Percentiles rank a stretch among this genome's conserved stretches.
These are phyloP conservation scores for Melaleuca alternifolia DNA, from an alignment of 345 rosid genomes.

Conservation along the genomic window DNA sequence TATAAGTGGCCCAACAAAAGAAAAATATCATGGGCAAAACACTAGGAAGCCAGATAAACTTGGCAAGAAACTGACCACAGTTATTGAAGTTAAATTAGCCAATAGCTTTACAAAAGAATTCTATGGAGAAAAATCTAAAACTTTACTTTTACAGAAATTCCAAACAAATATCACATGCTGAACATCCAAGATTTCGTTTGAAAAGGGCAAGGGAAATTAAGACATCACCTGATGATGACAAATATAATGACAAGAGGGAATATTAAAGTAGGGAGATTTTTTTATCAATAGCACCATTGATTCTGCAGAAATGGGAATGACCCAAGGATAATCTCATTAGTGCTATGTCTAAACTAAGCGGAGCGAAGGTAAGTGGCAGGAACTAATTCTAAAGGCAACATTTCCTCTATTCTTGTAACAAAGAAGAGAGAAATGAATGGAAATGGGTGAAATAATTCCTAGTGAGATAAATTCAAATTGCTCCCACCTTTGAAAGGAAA, in stretches of 20 bases:
- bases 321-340: background rate
- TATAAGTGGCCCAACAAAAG: background rate
- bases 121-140: background rate
- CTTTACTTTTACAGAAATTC: background rate
- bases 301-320: background rate
- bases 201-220: background rate
- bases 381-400: background rate
- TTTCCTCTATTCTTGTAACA: background rate
- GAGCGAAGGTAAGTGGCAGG: background rate
- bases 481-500: background rate
- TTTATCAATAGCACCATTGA: background rate
- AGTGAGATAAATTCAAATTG: background rate
- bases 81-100: background rate
- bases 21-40: background rate
- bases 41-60: background rate
- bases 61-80: background rate
- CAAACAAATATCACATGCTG: background rate
- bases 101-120: background rate
- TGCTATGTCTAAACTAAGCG: background rate
- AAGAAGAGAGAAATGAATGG: background rate
- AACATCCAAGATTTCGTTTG: background rate
- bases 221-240: background rate
- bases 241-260: background rate
- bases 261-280: background rate
- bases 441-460: background rate